phyloP scores from a whole-genome alignment of 2,329 filamentous ascomycete genomes.

The Conoideocrella luteorostrata region DNA sequence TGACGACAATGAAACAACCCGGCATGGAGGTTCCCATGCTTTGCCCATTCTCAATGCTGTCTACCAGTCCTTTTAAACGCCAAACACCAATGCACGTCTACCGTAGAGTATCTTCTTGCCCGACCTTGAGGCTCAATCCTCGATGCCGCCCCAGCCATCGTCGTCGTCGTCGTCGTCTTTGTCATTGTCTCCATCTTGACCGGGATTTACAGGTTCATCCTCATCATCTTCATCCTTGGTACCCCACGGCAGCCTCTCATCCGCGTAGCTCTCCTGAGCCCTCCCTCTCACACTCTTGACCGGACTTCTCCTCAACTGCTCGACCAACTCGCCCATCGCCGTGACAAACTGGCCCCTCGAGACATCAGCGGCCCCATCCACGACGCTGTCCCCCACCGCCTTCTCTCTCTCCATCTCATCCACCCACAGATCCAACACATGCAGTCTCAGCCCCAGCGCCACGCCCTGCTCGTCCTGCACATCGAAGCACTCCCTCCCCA shows the following conservation, averaged over 20 bases:
- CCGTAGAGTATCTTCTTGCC: no score
- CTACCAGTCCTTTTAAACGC: background rate
- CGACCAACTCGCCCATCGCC: constrained; percentile 47
- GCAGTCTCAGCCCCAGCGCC: constrained; percentile 78
- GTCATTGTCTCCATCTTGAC: constrained; percentile 34
- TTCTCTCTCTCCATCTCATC: constrained; percentile 77
- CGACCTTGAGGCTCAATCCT: constrained; percentile 46
- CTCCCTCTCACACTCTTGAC: constrained; percentile 67
- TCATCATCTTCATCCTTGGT: constrained; percentile 26
- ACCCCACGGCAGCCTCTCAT: constrained; percentile 65
- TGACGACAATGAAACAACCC: background rate
- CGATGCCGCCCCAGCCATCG: constrained; percentile 62
- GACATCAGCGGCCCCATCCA: constrained; percentile 8
- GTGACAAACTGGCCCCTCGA: constrained; percentile 43
- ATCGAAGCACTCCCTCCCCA: constrained; percentile 27
- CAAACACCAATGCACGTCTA: background rate
- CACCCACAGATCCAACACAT: constrained; percentile 84
- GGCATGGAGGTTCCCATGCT: background rate
- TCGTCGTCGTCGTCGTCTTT: constrained; percentile 25
- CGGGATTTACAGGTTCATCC: no score
- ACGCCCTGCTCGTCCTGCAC: constrained; percentile 44
- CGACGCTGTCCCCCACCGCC: constrained; percentile 30
- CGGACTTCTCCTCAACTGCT: constrained; percentile 49
- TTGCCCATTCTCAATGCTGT: background rate
- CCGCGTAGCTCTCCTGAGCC: constrained; percentile 63